Evolutionary conservation across 1,284 basidiomycete genomes (phyloP), one percentile per base, ranked within the genome.

Genomic region (Sphaerobolus stellatus): DNA sequence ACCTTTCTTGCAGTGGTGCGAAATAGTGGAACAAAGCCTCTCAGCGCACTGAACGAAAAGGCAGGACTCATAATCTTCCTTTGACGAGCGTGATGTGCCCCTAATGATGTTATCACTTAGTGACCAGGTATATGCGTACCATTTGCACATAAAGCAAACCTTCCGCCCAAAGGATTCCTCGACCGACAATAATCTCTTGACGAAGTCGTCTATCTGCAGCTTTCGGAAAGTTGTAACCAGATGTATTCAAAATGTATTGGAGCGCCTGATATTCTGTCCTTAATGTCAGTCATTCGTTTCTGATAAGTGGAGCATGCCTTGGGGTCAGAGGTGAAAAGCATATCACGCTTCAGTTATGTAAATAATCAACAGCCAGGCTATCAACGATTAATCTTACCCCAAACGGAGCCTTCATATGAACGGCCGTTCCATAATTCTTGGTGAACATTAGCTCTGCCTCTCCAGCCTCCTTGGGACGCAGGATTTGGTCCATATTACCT

Each of bases 81-180:
- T 29, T 48, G 45, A 27, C 25, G 5, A 14, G 45, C 45, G 29
- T 48, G 45, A 9, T 48, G 45, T 11, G 18, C 9, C 20, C 49
- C 36, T 51, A 34, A 41, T 13, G n/a, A 18, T 2, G 5, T 4
- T 48, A 18, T 22, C 11, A 7, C 28, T 24, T 3, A 43, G 20
- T n/a, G 22, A 14, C 22, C 9, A n/a, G 18, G 18, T n/a, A 43
- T 69, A 63, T 40, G 22, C 28, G 4, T 5, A 14, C 13, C 22
- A 7, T 7, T 9, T 13, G 20, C 41, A 43, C 28, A 22, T 67
- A 63, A 7, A 7, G 14, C 22, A 11, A 58, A 76, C 78, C 77
- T 6, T 76, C 71, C 2, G 75, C 73, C 71, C 71, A 76, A 1
- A 64, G 56, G 5, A 77, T 36, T 0, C 76, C 74, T 18, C 73